phyloP scores from a whole-genome alignment of 2,329 filamentous ascomycete species.

The Alternaria viburni region DNA sequence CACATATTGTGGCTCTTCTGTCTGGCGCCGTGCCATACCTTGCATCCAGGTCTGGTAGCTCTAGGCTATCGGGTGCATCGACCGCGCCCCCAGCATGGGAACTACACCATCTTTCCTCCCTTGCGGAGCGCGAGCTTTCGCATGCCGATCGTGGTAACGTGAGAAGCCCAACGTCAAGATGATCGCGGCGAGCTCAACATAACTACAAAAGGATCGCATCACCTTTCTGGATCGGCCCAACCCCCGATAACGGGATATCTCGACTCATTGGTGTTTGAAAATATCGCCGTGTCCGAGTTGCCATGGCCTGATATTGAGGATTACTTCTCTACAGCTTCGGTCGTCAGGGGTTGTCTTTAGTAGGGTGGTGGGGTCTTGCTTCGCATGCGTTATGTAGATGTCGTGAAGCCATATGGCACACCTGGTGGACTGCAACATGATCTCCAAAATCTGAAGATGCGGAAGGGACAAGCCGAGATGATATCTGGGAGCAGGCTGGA shows the following conservation, averaged over 20 bases:
- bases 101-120: background rate
- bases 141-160: background rate
- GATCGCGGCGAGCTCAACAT: background rate
- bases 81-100: background rate
- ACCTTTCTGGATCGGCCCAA: background rate
- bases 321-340: background rate
- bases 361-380: slow-evolving; percentile 11
- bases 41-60: slow-evolving; percentile 3
- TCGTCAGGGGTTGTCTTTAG: background rate
- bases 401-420: slow-evolving; percentile 20
- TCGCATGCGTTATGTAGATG: slow-evolving; percentile 34
- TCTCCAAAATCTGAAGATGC: background rate
- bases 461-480: slow-evolving; percentile 2
- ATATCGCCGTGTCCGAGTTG: background rate
- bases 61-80: slow-evolving; percentile 4
- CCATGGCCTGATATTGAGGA: background rate
- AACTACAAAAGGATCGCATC: background rate
- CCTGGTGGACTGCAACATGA: slow-evolving; percentile 4
- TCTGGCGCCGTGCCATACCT: background rate
- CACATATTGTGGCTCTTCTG: background rate
- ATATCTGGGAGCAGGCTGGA: slow-evolving; percentile 1
- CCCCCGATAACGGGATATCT: background rate
- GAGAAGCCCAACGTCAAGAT: background rate
- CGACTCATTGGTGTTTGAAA: background rate
- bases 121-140: background rate